Base-by-base conservation (phyloP, 208 protist genomes). In the Crithidia mellificae region DNA sequence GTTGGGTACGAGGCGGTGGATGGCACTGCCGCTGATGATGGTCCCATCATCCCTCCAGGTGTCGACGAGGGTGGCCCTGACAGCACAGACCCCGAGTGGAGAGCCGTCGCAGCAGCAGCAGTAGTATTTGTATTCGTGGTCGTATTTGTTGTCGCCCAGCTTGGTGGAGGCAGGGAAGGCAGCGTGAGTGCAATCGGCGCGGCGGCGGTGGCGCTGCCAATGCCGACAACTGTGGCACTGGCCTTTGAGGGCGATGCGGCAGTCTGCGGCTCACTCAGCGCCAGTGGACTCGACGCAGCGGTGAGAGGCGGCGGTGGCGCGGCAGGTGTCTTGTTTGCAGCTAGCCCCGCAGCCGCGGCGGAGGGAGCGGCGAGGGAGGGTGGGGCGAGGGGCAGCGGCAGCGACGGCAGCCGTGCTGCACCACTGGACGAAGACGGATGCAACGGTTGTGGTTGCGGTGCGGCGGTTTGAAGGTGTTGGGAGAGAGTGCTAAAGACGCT, bases 401-500 rank as follows among this genome's bases (percentile, higher is more conserved):
- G 22, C 1, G 59, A 46, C 1, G 34, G 22, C 44, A 20, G 25
- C 55, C 3, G 22, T 24, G 39, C 41, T 4, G 12, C 41, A 15
- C 2, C 22, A 11, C n/a, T 24, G 5, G 34, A 38, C 34, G 34
- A 11, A 11, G 11, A 11, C 11, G 5, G 34, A 12, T 5, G 34
- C 39, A 7, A 12, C 38, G 11, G 46, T 8, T 38, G 44, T 30
- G 11, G 39, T 17, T n/a, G 27, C 57, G 17, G 39, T 19, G 51
- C n/a, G 2, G 57, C n/a, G 14, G 43, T 36, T 17, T 39, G 78
- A 2, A 94, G 67, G 58, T 94, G 85, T 69, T 91, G 85, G n/a
- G 88, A 94, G 12, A 91, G 78, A 17, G 88, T 94, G 64, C 88
- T 94, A 72, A 94, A 90, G 46, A 84, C 67, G 61, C 85, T 94